These are phyloP conservation scores for Gymnopus androsaceus DNA, from an alignment of 1,284 basidiomycete genomes.

Conservation along the genomic window DNA sequence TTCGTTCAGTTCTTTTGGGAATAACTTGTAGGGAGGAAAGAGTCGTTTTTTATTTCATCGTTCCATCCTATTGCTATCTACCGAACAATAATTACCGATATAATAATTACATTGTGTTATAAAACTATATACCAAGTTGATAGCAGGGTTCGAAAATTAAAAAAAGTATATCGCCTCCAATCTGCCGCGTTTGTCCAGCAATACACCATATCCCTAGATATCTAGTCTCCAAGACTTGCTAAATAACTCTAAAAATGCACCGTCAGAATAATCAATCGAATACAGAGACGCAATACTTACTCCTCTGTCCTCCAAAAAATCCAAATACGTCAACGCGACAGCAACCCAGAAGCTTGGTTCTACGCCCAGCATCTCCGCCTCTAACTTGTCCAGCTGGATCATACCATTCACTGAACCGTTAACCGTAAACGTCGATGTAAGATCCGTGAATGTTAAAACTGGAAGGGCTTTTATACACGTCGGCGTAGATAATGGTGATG, in stretches of 20 bases:
- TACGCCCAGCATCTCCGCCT: slow-evolving; percentile 63
- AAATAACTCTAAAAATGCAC: slow-evolving; percentile 2
- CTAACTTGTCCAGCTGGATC: slow-evolving; percentile 60
- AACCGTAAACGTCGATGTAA: slow-evolving; percentile 64
- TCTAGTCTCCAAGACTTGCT: slow-evolving; percentile 2
- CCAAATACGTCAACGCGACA: slow-evolving; percentile 70
- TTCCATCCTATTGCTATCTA: no score
- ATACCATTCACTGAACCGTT: slow-evolving; percentile 58
- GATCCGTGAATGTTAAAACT: slow-evolving; percentile 69
- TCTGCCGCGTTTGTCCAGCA: no score
- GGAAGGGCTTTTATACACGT: slow-evolving; percentile 17
- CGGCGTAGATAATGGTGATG: slow-evolving; percentile 19
- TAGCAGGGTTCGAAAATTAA: no score
- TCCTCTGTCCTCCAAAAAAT: slow-evolving; percentile 75
- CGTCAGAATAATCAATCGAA: not conserved
- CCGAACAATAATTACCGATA: no score
- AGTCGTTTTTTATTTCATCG: no score
- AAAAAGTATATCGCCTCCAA: no score
- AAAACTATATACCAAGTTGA: no score
- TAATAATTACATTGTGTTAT: no score
- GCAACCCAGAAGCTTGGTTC: slow-evolving; percentile 78
- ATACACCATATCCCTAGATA: not conserved
- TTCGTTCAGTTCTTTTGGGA: no score
- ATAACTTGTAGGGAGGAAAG: no score
- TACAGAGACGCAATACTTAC: slow-evolving; percentile 39